phyloP scores from a whole-genome alignment of 1,139 yeast species.

The Nakaseomyces nivariensis region DNA sequence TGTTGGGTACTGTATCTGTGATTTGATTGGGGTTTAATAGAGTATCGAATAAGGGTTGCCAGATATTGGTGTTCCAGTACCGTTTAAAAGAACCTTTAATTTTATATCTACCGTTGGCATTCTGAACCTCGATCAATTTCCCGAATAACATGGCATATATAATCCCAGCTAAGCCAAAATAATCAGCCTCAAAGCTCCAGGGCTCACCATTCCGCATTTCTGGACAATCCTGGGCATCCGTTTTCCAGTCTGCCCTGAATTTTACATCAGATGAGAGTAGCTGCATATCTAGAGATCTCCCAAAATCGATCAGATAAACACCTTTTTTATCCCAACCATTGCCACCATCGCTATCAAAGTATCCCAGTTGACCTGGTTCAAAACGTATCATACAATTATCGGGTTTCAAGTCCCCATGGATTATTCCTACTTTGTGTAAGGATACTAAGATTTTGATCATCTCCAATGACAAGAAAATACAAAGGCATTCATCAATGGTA shows the following conservation, averaged over 20 bases:
- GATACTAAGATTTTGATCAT: constrained; percentile 49
- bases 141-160: constrained; percentile 69
- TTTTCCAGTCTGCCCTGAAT: constrained; percentile 53
- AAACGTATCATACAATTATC: constrained; percentile 78
- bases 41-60: constrained; percentile 59
- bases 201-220: constrained; percentile 53
- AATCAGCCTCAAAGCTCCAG: constrained; percentile 81
- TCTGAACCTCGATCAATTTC: constrained; percentile 41
- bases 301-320: constrained; percentile 68
- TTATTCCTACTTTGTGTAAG: constrained; percentile 53
- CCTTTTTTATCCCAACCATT: constrained; percentile 49
- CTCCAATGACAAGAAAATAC: constrained; percentile 55
- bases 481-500: constrained; percentile 48
- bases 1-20: not conserved
- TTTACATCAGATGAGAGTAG: constrained; percentile 43
- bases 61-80: constrained; percentile 67
- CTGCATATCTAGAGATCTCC: constrained; percentile 65
- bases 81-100: constrained; percentile 47
- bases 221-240: constrained; percentile 67
- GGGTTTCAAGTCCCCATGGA: constrained; percentile 82
- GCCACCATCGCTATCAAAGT: constrained; percentile 32
- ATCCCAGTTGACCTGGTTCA: constrained; percentile 23
- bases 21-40: constrained; percentile 48
- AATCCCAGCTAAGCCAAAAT: constrained; percentile 72
- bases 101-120: constrained; percentile 27